Evolutionary conservation across 2,329 filamentous ascomycete species (phyloP).

Genomic region (Dactylonectria macrodidyma): DNA sequence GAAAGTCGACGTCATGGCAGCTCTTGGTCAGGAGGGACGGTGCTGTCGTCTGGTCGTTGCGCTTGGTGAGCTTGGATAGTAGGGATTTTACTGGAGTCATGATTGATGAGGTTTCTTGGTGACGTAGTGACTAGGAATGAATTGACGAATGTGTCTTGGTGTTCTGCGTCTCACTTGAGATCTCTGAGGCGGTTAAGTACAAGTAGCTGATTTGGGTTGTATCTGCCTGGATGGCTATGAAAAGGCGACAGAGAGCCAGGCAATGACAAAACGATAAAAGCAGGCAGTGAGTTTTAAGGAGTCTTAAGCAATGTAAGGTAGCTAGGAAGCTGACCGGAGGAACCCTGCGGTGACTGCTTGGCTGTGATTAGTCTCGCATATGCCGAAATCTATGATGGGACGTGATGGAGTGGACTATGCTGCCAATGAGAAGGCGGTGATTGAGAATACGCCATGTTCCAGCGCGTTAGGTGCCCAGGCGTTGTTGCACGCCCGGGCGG

Average conservation of each 20-base stretch:
- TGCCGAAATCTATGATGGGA: too few species aligned
- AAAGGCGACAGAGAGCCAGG: background rate
- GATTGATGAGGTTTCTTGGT: constrained; percentile 67
- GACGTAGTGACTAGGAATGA: background rate
- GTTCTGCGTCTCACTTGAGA: constrained; percentile 4
- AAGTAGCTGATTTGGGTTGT: background rate
- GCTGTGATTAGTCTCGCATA: background rate
- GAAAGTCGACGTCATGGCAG: constrained; percentile 94
- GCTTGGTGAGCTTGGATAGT: constrained; percentile 70
- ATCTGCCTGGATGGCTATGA: background rate
- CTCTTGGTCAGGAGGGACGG: constrained; percentile 93
- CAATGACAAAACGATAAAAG: background rate
- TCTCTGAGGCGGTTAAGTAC: background rate
- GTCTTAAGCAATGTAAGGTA: background rate
- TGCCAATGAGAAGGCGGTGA: constrained; percentile 39
- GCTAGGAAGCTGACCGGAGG: constrained; percentile 8
- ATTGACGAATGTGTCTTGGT: background rate
- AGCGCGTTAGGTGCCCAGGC: constrained; percentile 34
- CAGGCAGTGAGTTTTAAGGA: background rate
- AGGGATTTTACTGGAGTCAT: constrained; percentile 85
- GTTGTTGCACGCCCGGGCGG: too few species aligned
- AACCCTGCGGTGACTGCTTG: background rate
- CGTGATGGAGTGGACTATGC: background rate
- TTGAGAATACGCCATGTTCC: constrained; percentile 51
- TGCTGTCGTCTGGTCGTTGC: constrained; percentile 81